phyloP scores from a whole-genome alignment of 2,329 filamentous ascomycete species.

The Colletotrichum orbiculare region DNA sequence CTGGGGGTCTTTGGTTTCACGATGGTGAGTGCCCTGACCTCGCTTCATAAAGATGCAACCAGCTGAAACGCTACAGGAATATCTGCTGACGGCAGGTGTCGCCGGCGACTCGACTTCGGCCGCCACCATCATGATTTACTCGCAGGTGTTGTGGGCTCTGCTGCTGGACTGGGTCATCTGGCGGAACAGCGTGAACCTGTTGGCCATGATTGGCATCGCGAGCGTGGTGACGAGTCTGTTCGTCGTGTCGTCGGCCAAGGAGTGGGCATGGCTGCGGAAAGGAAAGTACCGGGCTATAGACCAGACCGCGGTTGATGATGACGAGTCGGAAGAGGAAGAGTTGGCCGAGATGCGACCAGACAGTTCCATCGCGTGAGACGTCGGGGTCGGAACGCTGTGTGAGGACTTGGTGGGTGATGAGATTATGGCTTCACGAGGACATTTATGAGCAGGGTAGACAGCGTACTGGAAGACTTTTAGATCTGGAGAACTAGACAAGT shows the following conservation, averaged over 20 bases:
- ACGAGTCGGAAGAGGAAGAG: conserved; percentile 12
- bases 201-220: conserved; percentile 18
- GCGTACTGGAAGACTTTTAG: no score
- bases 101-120: conserved; percentile 21
- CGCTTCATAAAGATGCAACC: no score
- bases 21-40: conserved; percentile 19
- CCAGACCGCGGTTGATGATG: background rate
- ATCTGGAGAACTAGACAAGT: no score
- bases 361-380: background rate
- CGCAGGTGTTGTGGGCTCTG: conserved; percentile 25
- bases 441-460: no score
- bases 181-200: conserved; percentile 8
- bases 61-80: conserved; percentile 14
- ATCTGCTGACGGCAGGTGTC: conserved; percentile 20
- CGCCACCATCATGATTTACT: conserved; percentile 26
- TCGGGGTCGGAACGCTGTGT: no score
- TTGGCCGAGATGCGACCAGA: conserved; percentile 6
- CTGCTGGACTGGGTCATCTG: conserved; percentile 20
- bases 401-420: no score
- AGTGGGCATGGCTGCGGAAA: conserved; percentile 21
- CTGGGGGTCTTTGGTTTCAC: conserved; percentile 26
- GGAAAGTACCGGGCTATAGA: background rate
- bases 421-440: no score
- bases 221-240: conserved; percentile 18
- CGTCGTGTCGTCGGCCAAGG: conserved; percentile 23